Percentiles rank a stretch among this genome's conserved stretches.
Evolutionary conservation across 2,329 filamentous ascomycete species (phyloP).

Genomic region (Colletotrichum higginsianum): DNA sequence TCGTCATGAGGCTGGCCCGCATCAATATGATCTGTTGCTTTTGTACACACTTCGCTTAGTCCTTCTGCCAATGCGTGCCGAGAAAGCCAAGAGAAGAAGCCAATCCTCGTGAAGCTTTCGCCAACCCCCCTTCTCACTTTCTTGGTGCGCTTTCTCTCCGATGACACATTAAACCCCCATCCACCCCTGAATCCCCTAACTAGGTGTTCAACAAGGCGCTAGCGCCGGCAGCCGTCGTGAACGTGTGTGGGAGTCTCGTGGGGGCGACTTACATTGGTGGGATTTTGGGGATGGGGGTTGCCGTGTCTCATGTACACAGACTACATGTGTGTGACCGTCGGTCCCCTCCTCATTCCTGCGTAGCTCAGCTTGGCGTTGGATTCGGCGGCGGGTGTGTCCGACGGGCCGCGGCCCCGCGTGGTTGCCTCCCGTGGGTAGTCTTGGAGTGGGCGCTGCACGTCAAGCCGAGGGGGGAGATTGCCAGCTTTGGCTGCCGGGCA

Average conservation of each 20-base stretch:
- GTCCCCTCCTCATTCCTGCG: too few species aligned
- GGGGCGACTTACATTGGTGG: neutral
- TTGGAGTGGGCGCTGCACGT: too few species aligned
- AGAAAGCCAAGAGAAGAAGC: neutral
- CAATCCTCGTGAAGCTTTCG: slow-evolving; percentile 7
- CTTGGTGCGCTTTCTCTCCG: neutral
- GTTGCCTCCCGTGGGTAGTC: too few species aligned
- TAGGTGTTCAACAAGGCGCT: neutral
- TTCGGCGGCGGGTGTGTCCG: too few species aligned
- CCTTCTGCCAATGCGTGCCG: slow-evolving; percentile 2
- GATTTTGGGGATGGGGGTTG: neutral
- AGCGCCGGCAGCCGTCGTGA: slow-evolving; percentile 16
- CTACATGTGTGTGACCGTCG: too few species aligned
- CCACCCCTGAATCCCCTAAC: slow-evolving; percentile 1
- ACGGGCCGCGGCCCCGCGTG: too few species aligned
- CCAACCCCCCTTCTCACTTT: neutral
- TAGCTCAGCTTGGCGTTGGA: too few species aligned
- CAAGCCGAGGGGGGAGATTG: too few species aligned
- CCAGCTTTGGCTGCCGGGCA: too few species aligned
- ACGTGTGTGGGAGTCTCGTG: neutral
- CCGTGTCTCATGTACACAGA: too few species aligned
- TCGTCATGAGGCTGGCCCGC: neutral
- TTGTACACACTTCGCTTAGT: neutral
- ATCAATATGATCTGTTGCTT: slow-evolving; percentile 9
- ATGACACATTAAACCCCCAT: neutral